Percentiles rank a stretch among this genome's conserved stretches.
Conservation (phyloP, 768 basidiomycete species). For the Tylopilus subfusipes region DNA sequence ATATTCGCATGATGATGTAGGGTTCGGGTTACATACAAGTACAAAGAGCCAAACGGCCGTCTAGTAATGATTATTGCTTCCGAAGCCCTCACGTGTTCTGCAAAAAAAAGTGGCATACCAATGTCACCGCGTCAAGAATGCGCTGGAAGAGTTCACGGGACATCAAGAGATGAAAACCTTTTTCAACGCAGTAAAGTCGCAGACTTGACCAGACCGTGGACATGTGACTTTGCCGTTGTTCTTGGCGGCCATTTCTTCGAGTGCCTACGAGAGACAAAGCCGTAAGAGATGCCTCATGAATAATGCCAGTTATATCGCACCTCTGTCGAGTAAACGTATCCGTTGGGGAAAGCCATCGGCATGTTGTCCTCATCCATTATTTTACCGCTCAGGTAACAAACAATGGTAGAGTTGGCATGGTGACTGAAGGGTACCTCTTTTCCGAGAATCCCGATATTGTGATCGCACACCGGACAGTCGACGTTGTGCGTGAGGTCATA, state of each 20-base stretch:
- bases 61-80: constrained; percentile 21
- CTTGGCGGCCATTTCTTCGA: constrained; percentile 83
- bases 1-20: constrained; percentile 7
- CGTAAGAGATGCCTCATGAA: constrained; percentile 10
- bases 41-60: constrained; percentile 9
- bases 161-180: constrained; percentile 91
- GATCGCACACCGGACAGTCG: constrained; percentile 90
- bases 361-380: constrained; percentile 95
- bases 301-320: constrained; percentile 41
- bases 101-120: background rate
- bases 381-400: constrained; percentile 84
- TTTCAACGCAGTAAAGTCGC: constrained; percentile 60
- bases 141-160: background rate
- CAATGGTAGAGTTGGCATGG: constrained; percentile 93
- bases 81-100: constrained; percentile 21
- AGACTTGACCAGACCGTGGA: constrained; percentile 66
- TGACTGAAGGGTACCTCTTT: constrained; percentile 88
- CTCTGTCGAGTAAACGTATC: constrained; percentile 91
- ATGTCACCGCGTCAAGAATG: background rate
- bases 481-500: constrained; percentile 66
- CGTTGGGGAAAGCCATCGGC: constrained; percentile 89
- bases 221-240: constrained; percentile 81
- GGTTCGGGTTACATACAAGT: constrained; percentile 18
- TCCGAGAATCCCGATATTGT: constrained; percentile 71
- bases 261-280: constrained; percentile 47